Base-by-base conservation (phyloP, 805 yeast species). In the Saccharomyces kudriavzevii region DNA sequence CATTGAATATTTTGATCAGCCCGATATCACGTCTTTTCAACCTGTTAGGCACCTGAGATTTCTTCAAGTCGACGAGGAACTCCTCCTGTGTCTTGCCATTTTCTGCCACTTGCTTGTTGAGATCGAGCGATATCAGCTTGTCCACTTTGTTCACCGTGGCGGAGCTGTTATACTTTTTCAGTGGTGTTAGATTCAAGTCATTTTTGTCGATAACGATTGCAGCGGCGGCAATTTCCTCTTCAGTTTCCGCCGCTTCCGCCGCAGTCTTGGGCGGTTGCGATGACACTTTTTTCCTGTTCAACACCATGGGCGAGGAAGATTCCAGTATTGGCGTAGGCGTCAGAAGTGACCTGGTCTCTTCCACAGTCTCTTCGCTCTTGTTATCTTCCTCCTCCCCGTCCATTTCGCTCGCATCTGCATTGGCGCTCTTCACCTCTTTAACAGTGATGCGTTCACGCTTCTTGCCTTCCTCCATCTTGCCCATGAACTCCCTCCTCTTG, bases 11-110 rank as follows among this genome's bases (percentile, higher is more conserved):
- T 35, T 65, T 68, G 35, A 67, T 50, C 24, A 69, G 55, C 0
- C 71, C 72, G n/a, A 67, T 49, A 49, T 66, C 70, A 27, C 59
- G 53, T 28, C 72, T 61, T 52, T 65, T 62, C 22, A 47, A 24
- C 14, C 56, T 50, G 1, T 61, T 58, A 8, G 56, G 54, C 9
- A 52, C 48, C 30, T 68, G 71, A 1, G 65, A 57, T 5, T 55
- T 52, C 2, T 54, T 56, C 40, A 69, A 51, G 40, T 65, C 65
- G 10, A 52, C 49, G 20, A 62, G 40, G 8, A 65, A 58, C 47
- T 62, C 65, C 4, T 56, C 53, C 48, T 66, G 70, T 11, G 61
- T 60, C 54, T 58, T 57, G 4, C 54, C 45, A 53, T 45, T 49
- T 25, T 40, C 52, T 20, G 35, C 52, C 27, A 48, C 26, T 10